Evolutionary conservation across 2,329 filamentous ascomycete species (phyloP), one percentile per base, ranked within the genome.

Genomic region (Shiraia sp.): DNA sequence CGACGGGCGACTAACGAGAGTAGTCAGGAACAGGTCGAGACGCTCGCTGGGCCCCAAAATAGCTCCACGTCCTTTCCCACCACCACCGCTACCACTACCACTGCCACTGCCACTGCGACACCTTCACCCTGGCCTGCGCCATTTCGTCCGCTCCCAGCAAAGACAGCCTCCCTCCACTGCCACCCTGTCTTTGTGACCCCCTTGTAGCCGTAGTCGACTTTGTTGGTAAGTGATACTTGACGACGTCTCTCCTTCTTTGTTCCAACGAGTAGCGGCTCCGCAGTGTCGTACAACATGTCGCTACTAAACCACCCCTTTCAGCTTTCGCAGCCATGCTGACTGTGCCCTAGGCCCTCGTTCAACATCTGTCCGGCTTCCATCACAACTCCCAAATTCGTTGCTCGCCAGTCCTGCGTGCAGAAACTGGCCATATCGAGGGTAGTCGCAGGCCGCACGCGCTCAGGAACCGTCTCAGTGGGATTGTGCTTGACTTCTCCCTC

Each of bases 201-300:
- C 35, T 46, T 29, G 42, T 46, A 36, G 19, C 8, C 41, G 32
- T 40, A 26, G 41, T n/a, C n/a, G 31, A 39, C 22, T 28, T 43
- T 41, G 40, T 54, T 49, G 56, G 62, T 66, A 55, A 60, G 65
- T 67, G 39, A 51, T 47, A 49, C 49, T 46, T 38, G 41, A 35
- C 45, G 35, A 46, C 43, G 33, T 52, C 49, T 52, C 55, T 52
- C 53, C 50, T 50, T 58, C 61, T 59, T 63, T 61, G 65, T 63
- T 59, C 55, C 55, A 57, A 53, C 19, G 19, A 46, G 40, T 51
- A 46, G 57, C 59, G 58, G 51, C 55, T 58, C 50, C 49, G 35
- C 59, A 58, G 63, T 61, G 58, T 60, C 48, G 63, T 64, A 66
- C 65, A 48, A 51, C 64, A 63, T 45, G 45, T 55, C 52, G 61